Conservation (phyloP, 2,329 filamentous ascomycete species). For the Pseudocercospora pini-densiflorae region DNA sequence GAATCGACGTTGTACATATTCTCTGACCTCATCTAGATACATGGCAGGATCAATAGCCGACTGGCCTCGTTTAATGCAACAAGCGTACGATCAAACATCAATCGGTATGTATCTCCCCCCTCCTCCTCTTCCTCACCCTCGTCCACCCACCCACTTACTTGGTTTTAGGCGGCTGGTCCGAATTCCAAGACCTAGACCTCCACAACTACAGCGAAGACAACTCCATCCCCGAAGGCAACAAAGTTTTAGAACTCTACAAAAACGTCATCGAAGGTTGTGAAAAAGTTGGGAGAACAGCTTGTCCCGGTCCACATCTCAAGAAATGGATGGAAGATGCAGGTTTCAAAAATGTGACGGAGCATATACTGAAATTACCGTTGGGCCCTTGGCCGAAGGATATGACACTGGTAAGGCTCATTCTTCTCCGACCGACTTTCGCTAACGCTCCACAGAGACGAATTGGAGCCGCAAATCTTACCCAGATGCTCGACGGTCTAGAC, state of each 20-base stretch:
- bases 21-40: conserved; percentile 20
- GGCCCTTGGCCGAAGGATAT: conserved; percentile 46
- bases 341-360: conserved; percentile 3
- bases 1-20: not conserved
- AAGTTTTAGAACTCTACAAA: conserved; percentile 11
- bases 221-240: conserved; percentile 8
- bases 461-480: conserved; percentile 8
- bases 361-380: conserved; percentile 32
- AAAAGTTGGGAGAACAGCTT: conserved; percentile 7
- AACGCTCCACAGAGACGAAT: not conserved
- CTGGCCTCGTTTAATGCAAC: conserved; percentile 37
- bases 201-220: conserved; percentile 12
- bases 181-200: conserved; percentile 12
- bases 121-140: not conserved
- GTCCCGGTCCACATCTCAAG: conserved; percentile 8
- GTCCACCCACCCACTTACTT: not conserved
- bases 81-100: conserved; percentile 13
- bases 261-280: conserved; percentile 5
- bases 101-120: conserved; percentile 5
- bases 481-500: conserved; percentile 8
- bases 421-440: no score
- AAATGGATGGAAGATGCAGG: conserved; percentile 8
- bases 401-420: conserved; percentile 21
- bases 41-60: conserved; percentile 53
- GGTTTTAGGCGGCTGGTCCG: conserved; percentile 5